These are phyloP conservation scores for Neoscytalidium dimidiatum DNA, from an alignment of 2,329 filamentous ascomycete species.

Conservation along the genomic window DNA sequence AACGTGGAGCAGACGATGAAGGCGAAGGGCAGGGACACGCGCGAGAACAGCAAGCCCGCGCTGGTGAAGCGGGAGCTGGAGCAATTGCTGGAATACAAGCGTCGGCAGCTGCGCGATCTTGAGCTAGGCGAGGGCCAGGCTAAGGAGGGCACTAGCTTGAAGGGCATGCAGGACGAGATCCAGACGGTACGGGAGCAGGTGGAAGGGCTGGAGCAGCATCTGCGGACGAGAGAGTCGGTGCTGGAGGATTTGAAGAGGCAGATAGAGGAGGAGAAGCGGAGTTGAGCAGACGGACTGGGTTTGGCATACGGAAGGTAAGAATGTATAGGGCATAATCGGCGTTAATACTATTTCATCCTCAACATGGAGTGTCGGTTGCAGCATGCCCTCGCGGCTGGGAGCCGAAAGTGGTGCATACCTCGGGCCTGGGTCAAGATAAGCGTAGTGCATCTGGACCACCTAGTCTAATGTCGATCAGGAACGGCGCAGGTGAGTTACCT, in stretches of 20 bases:
- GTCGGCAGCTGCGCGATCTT: slow-evolving; percentile 72
- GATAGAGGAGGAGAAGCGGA: slow-evolving; percentile 79
- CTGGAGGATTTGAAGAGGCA: slow-evolving; percentile 76
- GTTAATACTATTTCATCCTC: slow-evolving; percentile 9
- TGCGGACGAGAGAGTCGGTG: slow-evolving; percentile 72
- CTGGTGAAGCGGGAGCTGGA: slow-evolving; percentile 93
- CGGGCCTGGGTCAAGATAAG: not conserved
- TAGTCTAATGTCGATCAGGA: not conserved
- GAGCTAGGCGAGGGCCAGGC: slow-evolving; percentile 71
- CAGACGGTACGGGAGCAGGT: slow-evolving; percentile 91
- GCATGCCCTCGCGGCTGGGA: not conserved
- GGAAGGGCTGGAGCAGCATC: slow-evolving; percentile 81
- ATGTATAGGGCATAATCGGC: slow-evolving; percentile 18
- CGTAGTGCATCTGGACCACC: not conserved
- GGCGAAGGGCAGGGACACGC: slow-evolving; percentile 51
- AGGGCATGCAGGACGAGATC: slow-evolving; percentile 81
- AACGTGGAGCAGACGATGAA: slow-evolving; percentile 76
- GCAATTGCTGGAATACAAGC: slow-evolving; percentile 93
- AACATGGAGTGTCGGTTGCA: not conserved
- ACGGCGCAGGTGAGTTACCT: not conserved
- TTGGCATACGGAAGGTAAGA: not conserved
- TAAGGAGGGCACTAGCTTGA: slow-evolving; percentile 70
- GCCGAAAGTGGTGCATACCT: not conserved
- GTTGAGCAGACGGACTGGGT: not conserved
- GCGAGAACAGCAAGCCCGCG: slow-evolving; percentile 78